Evolutionary conservation across 306 rosid species (phyloP), one percentile per base, ranked within the genome.

Genomic region (Aeschynomene evenia): DNA sequence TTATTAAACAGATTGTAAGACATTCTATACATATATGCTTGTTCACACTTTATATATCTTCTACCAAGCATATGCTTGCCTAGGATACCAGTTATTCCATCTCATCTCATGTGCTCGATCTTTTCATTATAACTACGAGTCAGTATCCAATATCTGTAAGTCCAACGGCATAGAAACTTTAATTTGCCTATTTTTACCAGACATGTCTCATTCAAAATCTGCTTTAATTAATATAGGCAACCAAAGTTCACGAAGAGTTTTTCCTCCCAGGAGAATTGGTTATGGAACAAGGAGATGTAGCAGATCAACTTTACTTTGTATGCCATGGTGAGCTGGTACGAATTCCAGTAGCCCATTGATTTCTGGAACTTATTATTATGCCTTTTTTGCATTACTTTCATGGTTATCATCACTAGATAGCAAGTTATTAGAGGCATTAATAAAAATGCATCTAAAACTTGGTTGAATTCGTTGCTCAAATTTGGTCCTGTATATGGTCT

Each of bases 311-410:
- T 22, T 88, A 88, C 58, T 68, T 85, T 56, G 82, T 83, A 57
- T 83, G 85, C 73, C 63, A 85, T 34, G 95, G 95, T 40, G 82
- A 64, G 61, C 75, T 88, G 95, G 95, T 88, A 85, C 10, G 78
- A 49, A 23, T 59, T 37, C 56, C 8, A 13, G 34, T 11, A 43
- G 15, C 63, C 40, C 45, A 56, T 62, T 12, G 9, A 60, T 63
- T 54, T 43, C 16, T 43, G 5, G 6, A 14, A n/a, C 50, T 43
- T n/a, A 24, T 18, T n/a, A 24, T 18, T 39, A 56, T 39, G 26
- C 37, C 22, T 58, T 53, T 13, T 28, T 46, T 11, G 18, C 42
- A 43, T 60, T 60, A 19, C 26, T n/a, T 49, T 20, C 23, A 14
- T 42, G 3, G 31, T 28, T 28, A 1, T 28, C 31, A 1, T 28